These are phyloP conservation scores for Coniochaeta sp. DNA, from an alignment of 2,329 filamentous ascomycete species.

Conservation along the genomic window DNA sequence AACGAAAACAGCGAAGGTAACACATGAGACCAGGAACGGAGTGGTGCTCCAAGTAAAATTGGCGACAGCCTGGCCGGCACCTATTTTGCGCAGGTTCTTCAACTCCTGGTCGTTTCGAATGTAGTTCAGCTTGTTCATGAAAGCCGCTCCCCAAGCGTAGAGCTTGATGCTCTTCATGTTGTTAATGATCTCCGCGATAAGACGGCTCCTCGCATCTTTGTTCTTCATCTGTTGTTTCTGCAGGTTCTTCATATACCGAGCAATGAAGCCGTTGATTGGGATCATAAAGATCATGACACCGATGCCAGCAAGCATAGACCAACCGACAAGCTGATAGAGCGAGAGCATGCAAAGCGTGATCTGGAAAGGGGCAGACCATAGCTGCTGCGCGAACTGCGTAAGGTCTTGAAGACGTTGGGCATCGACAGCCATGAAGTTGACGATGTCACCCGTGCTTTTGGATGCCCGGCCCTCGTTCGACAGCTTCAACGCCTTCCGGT, in stretches of 20 bases:
- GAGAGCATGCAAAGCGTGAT: constrained; percentile 94
- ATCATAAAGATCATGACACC: constrained; percentile 97
- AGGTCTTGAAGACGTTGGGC: constrained; percentile 91
- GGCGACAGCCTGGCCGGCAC: constrained; percentile 84
- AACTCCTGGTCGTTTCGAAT: constrained; percentile 94
- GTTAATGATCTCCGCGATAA: constrained; percentile 97
- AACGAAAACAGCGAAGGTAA: constrained; percentile 91
- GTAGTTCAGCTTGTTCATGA: constrained; percentile 95
- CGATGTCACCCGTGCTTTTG: constrained; percentile 94
- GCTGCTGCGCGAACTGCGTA: constrained; percentile 88
- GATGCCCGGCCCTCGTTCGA: constrained; percentile 86
- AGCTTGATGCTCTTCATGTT: constrained; percentile 99
- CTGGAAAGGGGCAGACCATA: constrained; percentile 96
- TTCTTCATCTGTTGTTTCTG: constrained; percentile 99
- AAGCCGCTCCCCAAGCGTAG: constrained; percentile 94
- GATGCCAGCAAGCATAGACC: constrained; percentile 92
- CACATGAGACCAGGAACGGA: constrained; percentile 94
- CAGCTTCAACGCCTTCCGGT: constrained; percentile 79
- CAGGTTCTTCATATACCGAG: constrained; percentile 84
- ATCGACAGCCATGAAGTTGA: constrained; percentile 99
- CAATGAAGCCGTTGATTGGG: constrained; percentile 87
- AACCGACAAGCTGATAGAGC: constrained; percentile 87
- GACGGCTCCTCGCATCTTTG: constrained; percentile 84
- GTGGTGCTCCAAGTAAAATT: constrained; percentile 99
- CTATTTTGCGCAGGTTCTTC: constrained; percentile 92